phyloP scores from a whole-genome alignment of 2,329 filamentous ascomycete genomes.

The Aspergillus eucalypticola region DNA sequence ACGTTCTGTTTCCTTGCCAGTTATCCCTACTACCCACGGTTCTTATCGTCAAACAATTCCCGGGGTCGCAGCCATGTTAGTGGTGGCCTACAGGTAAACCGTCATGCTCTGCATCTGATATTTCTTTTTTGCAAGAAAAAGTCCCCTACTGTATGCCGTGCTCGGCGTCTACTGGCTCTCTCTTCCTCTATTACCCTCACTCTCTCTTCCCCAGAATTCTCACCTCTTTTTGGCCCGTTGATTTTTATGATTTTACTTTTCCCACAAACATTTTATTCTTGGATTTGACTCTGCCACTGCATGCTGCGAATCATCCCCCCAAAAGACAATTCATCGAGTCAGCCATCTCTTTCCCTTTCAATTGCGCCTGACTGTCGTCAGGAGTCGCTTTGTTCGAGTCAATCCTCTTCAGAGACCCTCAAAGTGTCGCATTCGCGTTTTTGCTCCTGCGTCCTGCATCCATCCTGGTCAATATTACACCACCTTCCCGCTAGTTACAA shows the following conservation, averaged over 20 bases:
- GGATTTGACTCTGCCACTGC: constrained; percentile 11
- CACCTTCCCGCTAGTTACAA: constrained; percentile 40
- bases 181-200: not conserved
- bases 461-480: constrained; percentile 43
- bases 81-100: constrained; percentile 1
- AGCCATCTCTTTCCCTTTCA: constrained; percentile 2
- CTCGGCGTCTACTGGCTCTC: not conserved
- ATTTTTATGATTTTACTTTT: not conserved
- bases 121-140: constrained; percentile 4
- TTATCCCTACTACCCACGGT: not conserved
- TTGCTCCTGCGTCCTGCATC: constrained; percentile 37
- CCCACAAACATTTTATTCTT: not conserved
- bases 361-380: constrained; percentile 4
- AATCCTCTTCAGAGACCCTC: constrained; percentile 18
- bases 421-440: constrained; percentile 26
- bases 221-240: not conserved
- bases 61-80: not conserved
- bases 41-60: constrained; percentile 5
- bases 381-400: constrained; percentile 18
- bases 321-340: constrained; percentile 1
- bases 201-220: not conserved
- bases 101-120: constrained; percentile 6
- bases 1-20: not conserved
- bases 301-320: constrained; percentile 26
- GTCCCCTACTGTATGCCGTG: constrained; percentile 2